These are phyloP conservation scores for Ambrosia artemisiifolia DNA, from an alignment of 129 eudicot genomes.

Conservation along the genomic window DNA sequence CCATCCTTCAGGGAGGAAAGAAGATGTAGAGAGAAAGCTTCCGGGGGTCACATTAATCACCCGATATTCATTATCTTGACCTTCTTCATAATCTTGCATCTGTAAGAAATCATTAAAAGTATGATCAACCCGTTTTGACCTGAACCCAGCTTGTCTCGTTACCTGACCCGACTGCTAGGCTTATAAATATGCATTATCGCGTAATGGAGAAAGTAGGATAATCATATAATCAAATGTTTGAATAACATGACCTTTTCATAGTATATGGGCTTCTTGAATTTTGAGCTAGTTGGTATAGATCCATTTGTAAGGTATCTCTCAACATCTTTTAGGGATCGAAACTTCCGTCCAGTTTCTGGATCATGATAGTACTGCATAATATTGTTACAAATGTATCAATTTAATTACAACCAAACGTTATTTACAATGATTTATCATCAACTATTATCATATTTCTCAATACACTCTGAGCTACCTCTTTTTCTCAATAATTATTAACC, in stretches of 20 bases:
- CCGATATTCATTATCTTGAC: slow-evolving; percentile 25
- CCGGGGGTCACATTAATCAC: slow-evolving; percentile 39
- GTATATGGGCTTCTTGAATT: slow-evolving; percentile 17
- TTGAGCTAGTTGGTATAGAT: slow-evolving; percentile 22
- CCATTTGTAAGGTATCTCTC: no score
- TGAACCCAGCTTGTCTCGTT: no score
- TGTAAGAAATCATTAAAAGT: slow-evolving; percentile 28
- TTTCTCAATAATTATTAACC: no score
- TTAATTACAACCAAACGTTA: not conserved
- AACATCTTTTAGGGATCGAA: no score
- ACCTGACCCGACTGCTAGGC: no score
- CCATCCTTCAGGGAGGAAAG: no score
- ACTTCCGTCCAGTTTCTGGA: no score
- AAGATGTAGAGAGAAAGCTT: no score
- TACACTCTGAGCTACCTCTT: no score
- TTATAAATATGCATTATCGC: not conserved
- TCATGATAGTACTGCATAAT: no score
- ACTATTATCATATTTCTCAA: no score
- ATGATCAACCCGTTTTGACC: not conserved
- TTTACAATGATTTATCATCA: no score
- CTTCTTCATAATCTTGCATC: slow-evolving; percentile 52
- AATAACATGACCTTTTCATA: slow-evolving; percentile 29
- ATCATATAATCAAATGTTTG: not conserved
- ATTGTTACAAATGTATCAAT: not conserved
- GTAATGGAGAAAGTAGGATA: not conserved